A percentile compares a stretch with the other conserved stretches of the same genome.
Conservation (phyloP, 2,329 filamentous ascomycete species). For the Tolypocladium tundrense region DNA sequence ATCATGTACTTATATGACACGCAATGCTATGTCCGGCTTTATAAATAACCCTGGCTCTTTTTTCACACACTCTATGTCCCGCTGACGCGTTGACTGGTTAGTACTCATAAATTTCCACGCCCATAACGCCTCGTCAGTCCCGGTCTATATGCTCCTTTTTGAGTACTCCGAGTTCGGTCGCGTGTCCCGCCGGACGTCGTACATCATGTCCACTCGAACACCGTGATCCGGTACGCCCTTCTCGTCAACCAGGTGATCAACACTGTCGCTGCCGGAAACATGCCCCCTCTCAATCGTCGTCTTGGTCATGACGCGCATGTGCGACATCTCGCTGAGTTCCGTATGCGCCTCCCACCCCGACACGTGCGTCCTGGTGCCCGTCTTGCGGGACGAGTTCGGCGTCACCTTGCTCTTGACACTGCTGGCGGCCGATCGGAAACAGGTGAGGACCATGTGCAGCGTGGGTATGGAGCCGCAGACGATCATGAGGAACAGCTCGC, state of each 20-base stretch:
- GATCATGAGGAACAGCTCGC: slow-evolving; percentile 13
- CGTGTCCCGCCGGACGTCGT: slow-evolving; percentile 6
- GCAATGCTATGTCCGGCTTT: background rate
- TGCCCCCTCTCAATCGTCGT: slow-evolving; percentile 6
- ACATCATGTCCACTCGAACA: slow-evolving; percentile 8
- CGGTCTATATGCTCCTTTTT: background rate
- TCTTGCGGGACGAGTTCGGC: slow-evolving; percentile 1
- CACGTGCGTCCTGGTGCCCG: background rate
- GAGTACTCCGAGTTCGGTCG: slow-evolving; percentile 4
- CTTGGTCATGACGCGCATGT: slow-evolving; percentile 8
- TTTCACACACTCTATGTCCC: background rate
- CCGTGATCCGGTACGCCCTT: slow-evolving; percentile 1
- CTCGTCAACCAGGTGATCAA: slow-evolving; percentile 6
- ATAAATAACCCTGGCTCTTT: background rate
- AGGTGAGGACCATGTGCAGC: slow-evolving; percentile 7
- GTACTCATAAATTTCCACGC: background rate
- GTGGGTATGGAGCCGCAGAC: slow-evolving; percentile 11
- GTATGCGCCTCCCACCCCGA: background rate
- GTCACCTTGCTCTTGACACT: slow-evolving; percentile 1
- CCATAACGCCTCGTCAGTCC: background rate
- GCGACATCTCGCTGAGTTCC: slow-evolving; percentile 5
- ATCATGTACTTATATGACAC: too few relatives aligned
- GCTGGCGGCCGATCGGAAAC: slow-evolving; percentile 2
- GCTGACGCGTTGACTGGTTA: background rate
- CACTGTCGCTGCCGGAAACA: background rate